A percentile compares a stretch with the other conserved stretches of the same genome.
Evolutionary conservation across 2,329 filamentous ascomycete genomes (phyloP).

Genomic region (Xylaria sp.): DNA sequence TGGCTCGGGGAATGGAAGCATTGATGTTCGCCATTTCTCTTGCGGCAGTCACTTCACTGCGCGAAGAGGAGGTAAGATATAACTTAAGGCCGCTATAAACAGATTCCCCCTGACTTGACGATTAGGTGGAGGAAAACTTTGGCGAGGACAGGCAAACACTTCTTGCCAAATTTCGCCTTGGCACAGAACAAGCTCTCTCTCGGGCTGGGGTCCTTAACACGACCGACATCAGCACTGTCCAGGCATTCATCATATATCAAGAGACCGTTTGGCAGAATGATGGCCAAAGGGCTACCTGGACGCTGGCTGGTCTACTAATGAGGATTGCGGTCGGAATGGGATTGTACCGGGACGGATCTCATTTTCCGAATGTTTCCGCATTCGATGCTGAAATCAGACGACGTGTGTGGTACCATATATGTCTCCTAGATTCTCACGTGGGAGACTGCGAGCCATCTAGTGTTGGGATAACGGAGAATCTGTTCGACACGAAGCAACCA

Average conservation of each 20-base stretch:
- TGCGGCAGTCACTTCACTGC: constrained; percentile 26
- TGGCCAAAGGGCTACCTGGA: constrained; percentile 28
- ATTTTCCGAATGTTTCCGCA: constrained; percentile 22
- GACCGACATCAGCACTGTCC: constrained; percentile 25
- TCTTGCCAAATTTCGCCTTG: constrained; percentile 16
- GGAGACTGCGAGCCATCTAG: constrained; percentile 25
- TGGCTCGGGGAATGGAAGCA: constrained; percentile 24
- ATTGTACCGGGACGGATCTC: constrained; percentile 23
- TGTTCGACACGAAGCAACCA: constrained; percentile 26
- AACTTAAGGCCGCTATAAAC: neutral
- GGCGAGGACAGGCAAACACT: constrained; percentile 22
- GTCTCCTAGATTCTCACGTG: constrained; percentile 19
- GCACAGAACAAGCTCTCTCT: constrained; percentile 25
- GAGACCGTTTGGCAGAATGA: constrained; percentile 17
- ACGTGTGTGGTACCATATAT: constrained; percentile 29
- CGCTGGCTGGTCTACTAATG: constrained; percentile 11
- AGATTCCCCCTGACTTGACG: neutral
- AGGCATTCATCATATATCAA: constrained; percentile 28
- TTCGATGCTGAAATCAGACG: constrained; percentile 28
- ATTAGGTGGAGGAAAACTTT: constrained; percentile 27
- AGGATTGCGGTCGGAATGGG: constrained; percentile 27
- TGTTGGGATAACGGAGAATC: constrained; percentile 17
- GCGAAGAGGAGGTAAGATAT: constrained; percentile 18
- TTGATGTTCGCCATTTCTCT: constrained; percentile 31
- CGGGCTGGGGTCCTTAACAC: constrained; percentile 27